Evolutionary conservation across 148 eudicot species (phyloP).

Genomic region (Chenopodium album): DNA sequence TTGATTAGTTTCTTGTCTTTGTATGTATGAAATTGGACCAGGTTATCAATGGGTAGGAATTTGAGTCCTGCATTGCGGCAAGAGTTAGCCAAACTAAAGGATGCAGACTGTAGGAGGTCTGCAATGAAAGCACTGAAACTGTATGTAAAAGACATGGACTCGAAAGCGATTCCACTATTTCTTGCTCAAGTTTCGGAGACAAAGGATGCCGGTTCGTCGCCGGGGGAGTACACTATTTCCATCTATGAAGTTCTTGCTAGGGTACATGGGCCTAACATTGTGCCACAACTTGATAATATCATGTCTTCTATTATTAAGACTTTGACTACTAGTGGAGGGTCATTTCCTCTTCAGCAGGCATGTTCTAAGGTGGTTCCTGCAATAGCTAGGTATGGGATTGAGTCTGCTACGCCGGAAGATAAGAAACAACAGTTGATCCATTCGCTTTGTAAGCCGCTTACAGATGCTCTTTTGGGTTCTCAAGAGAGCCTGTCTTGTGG

Average conservation of each 20-base stretch:
- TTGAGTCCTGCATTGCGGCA: conserved; percentile 70
- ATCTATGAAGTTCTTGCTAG: conserved; percentile 94
- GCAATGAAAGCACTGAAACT: conserved; percentile 89
- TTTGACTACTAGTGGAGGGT: conserved; percentile 68
- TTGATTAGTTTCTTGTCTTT: not conserved
- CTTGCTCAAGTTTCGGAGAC: conserved; percentile 96
- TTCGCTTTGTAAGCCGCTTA: conserved; percentile 88
- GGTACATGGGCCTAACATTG: conserved; percentile 88
- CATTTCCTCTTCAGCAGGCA: conserved; percentile 94
- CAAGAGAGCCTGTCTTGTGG: conserved; percentile 86
- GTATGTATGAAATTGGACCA: not conserved
- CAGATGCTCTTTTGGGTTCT: conserved; percentile 63
- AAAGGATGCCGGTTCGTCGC: conserved; percentile 56
- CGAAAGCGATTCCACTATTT: conserved; percentile 81
- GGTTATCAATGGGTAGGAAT: conserved; percentile 61
- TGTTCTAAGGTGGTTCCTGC: conserved; percentile 96
- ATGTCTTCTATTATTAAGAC: conserved; percentile 76
- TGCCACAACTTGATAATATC: conserved; percentile 75
- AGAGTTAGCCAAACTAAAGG: conserved; percentile 87
- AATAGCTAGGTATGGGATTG: conserved; percentile 85
- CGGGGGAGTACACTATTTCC: conserved; percentile 86
- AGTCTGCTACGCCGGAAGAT: conserved; percentile 68
- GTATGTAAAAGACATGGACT: conserved; percentile 84
- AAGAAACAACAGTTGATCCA: conserved; percentile 64
- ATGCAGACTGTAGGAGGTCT: conserved; percentile 71